Evolutionary conservation across 345 rosid genomes (phyloP), one percentile per base, ranked within the genome.

Genomic region (Erysimum cheiranthoides): DNA sequence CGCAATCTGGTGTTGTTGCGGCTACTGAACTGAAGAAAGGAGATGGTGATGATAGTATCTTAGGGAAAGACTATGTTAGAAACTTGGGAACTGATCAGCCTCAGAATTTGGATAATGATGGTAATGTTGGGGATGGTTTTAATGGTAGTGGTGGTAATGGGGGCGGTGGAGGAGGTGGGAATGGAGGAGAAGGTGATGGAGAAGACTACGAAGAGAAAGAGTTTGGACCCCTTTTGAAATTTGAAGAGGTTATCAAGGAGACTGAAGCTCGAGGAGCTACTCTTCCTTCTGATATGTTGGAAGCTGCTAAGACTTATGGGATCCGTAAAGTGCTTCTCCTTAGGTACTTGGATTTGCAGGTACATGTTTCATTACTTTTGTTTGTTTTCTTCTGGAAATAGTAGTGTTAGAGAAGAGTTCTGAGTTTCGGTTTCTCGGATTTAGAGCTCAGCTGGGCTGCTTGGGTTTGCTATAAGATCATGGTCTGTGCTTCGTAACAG

Each of bases 271-370:
- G 89, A 40, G 92, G 93, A 73, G 90, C 81, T 21, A 80, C 78
- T 32, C 96, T 92, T 75, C 98, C 97, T 2, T 72, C 78, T 13
- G 97, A 90, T 75, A 89, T 92, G 97, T 53, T 90, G 30, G 92
- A 92, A 61, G 96, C 97, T 30, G 93, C 97, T 31, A 92, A 85
- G 81, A 82, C 38, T 42, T 75, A 59, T 5, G 98, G 98, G 11
- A 84, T 94, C 58, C 92, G 90, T 3, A 81, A 86, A 78, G 43
- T 88, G 77, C 80, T 94, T 61, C 90, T 94, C 36, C 76, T 76
- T 71, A 79, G 97, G 54, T 92, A 87, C 77, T 71, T 93, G 79
- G 93, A 91, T 62, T 83, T 93, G 86, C 96, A 86, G 97, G 83
- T 80, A 73, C 31, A 10, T 57, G 34, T 32, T 40, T 32, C 28